Evolutionary conservation across 148 eudicot species (phyloP).

Genomic region (Fallopia convolvulus): DNA sequence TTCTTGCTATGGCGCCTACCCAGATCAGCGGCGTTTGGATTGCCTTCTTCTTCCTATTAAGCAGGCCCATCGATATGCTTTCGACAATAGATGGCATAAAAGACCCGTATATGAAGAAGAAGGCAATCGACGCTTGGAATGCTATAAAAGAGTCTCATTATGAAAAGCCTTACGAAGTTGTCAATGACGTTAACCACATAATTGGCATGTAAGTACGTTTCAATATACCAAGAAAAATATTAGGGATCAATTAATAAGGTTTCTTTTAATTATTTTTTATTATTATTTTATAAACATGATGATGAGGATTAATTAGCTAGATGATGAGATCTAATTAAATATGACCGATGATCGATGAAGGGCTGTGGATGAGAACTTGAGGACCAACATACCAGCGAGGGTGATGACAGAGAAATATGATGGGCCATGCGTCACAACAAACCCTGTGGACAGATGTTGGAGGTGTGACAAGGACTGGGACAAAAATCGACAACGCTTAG

Average conservation of each 20-base stretch:
- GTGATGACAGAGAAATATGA: conserved; percentile 13
- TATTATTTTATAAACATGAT: not conserved
- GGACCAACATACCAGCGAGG: conserved; percentile 31
- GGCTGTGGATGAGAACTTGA: conserved; percentile 11
- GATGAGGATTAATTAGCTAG: not conserved
- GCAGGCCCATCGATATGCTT: not conserved
- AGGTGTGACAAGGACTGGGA: conserved; percentile 56
- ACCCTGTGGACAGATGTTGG: conserved; percentile 74
- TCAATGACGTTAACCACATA: conserved; percentile 27
- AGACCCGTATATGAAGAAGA: conserved; percentile 33
- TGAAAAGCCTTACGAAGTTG: conserved; percentile 34
- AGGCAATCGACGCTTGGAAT: conserved; percentile 21
- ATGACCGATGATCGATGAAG: not conserved
- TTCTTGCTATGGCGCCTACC: not conserved
- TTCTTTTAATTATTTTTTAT: too few species aligned
- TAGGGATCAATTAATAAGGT: too few species aligned
- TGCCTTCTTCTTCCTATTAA: not conserved
- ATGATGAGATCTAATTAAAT: not conserved
- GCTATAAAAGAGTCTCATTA: conserved; percentile 24
- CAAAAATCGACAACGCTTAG: conserved; percentile 34
- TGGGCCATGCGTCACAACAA: conserved; percentile 42
- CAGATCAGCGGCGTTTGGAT: not conserved
- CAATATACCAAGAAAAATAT: not conserved
- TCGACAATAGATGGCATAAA: not conserved
- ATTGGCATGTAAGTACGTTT: conserved; percentile 26